phyloP scores from a whole-genome alignment of 305 asterid species.

The Solanum hybrid region DNA sequence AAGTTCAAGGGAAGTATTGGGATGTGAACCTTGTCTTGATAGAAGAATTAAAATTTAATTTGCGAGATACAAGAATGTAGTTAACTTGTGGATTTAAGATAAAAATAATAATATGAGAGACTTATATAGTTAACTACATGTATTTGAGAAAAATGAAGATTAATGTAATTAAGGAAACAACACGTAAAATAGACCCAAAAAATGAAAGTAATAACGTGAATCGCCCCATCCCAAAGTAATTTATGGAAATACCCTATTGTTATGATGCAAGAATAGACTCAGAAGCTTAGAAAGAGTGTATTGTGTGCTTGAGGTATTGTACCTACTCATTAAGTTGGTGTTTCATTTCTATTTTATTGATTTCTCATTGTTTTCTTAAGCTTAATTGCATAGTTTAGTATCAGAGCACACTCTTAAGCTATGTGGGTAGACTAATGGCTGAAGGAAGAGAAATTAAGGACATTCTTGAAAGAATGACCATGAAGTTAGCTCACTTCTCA shows the following conservation, averaged over 20 bases:
- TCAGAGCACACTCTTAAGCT: not conserved
- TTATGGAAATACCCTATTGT: not conserved
- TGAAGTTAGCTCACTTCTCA: not conserved
- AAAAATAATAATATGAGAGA: not conserved
- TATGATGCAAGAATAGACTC: not conserved
- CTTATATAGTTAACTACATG: not conserved
- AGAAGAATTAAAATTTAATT: not conserved
- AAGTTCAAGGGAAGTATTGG: not conserved
- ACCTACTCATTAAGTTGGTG: not conserved
- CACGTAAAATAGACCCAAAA: not conserved
- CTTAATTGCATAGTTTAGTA: no score
- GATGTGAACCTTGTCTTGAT: not conserved
- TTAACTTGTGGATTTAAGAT: not conserved
- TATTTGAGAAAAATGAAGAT: not conserved
- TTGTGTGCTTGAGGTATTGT: not conserved
- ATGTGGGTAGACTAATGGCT: not conserved
- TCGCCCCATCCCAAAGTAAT: not conserved
- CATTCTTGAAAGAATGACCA: not conserved
- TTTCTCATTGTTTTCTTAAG: not conserved
- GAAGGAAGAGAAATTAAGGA: not conserved
- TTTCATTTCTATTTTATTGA: not conserved
- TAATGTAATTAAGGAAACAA: not conserved
- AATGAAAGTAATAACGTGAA: not conserved
- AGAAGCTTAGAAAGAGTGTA: not conserved
- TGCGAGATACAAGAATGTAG: not conserved